Conservation (phyloP, 106 monocot genomes). For the Chionographis japonica region DNA sequence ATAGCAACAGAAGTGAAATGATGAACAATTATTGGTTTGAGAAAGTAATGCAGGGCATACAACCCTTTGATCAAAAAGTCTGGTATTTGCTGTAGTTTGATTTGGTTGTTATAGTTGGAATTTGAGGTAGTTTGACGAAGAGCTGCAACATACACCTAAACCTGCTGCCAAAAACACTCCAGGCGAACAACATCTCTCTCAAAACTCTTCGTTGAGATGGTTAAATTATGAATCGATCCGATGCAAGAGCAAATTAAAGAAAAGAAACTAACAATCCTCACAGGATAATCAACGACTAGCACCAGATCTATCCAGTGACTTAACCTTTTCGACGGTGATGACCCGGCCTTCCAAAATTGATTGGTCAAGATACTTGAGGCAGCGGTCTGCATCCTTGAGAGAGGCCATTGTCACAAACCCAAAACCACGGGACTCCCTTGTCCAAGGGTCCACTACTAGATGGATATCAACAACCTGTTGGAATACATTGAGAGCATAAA, state of each 20-base stretch:
- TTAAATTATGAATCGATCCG: background rate
- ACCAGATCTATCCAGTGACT: background rate
- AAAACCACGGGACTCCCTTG: conserved; percentile 88
- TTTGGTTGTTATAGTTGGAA: conserved; percentile 60
- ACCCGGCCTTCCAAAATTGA: conserved; percentile 86
- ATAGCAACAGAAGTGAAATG: background rate
- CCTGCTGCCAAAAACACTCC: conserved; percentile 64
- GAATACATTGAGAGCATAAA: background rate
- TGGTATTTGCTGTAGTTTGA: conserved; percentile 46
- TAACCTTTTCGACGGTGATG: conserved; percentile 93
- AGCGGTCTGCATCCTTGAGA: conserved; percentile 55
- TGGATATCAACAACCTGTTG: conserved; percentile 67
- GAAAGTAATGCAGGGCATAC: conserved; percentile 58
- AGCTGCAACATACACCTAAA: conserved; percentile 52
- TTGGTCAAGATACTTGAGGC: conserved; percentile 74
- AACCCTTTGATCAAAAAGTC: conserved; percentile 41
- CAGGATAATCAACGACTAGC: background rate
- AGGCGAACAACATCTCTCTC: conserved; percentile 32
- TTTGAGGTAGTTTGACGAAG: conserved; percentile 62
- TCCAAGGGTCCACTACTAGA: conserved; percentile 75
- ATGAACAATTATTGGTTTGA: background rate
- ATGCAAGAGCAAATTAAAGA: background rate
- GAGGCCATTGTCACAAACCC: conserved; percentile 82
- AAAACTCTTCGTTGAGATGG: conserved; percentile 29
- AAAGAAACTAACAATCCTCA: background rate